A percentile compares a stretch with the other conserved stretches of the same genome.
phyloP scores from a whole-genome alignment of 1,139 yeast genomes.

The Pichia sp. region DNA sequence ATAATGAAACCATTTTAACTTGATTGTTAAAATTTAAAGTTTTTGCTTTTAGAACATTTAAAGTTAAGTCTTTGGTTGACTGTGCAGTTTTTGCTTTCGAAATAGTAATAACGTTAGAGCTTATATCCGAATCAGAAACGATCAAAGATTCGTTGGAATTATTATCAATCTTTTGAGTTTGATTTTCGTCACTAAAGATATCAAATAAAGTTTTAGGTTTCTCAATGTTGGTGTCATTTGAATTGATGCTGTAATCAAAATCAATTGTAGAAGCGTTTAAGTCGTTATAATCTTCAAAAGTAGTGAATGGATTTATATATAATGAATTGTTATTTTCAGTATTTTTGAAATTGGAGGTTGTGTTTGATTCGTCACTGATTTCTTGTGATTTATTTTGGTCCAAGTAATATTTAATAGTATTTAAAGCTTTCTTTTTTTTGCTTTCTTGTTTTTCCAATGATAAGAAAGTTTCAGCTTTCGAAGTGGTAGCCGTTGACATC shows the following conservation, averaged over 20 bases:
- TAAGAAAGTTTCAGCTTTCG: background rate
- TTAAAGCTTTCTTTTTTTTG: slow-evolving; percentile 10
- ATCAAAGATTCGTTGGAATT: background rate
- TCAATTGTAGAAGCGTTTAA: background rate
- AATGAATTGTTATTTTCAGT: background rate
- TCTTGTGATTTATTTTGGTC: slow-evolving; percentile 12
- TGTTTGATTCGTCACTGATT: background rate
- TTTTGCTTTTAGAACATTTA: background rate
- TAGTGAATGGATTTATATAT: slow-evolving; percentile 1
- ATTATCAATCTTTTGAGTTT: background rate
- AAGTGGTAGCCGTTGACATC: background rate
- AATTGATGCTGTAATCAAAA: background rate
- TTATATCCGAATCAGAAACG: slow-evolving; percentile 12
- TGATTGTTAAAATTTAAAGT: slow-evolving; percentile 3
- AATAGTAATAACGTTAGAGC: slow-evolving; percentile 14
- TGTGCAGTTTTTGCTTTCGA: background rate
- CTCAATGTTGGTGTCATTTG: slow-evolving; percentile 3
- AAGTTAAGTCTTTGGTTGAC: background rate
- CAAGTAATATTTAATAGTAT: slow-evolving; percentile 12
- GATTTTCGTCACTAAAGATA: background rate
- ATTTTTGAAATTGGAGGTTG: background rate
- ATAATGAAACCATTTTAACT: slow-evolving; percentile 30
- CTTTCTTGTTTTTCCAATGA: slow-evolving; percentile 1
- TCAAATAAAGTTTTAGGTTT: slow-evolving; percentile 5
- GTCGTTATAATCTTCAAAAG: slow-evolving; percentile 1